Evolutionary conservation across 2,329 filamentous ascomycete species (phyloP), one percentile per base, ranked within the genome.

Genomic region (Penicillium sp.): DNA sequence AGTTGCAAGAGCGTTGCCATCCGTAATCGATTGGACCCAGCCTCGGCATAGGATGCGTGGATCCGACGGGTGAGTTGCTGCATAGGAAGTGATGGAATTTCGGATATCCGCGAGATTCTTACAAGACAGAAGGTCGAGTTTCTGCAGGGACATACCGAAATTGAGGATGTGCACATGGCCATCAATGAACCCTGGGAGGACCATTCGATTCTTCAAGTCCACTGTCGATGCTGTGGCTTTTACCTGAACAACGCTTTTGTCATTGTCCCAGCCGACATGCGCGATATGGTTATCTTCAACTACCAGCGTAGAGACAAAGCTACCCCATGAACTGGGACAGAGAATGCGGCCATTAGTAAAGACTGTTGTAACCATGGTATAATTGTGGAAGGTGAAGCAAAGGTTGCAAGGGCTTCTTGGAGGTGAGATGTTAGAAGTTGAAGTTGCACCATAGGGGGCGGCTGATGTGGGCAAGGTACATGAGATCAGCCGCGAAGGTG

Each of bases 161-260:
- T 79, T 70, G 7, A 81, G 69, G 24, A 81, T 71, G 61, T 81
- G 77, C 66, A 75, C 76, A 50, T 80, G 79, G 18, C 74, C 77
- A 59, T 81, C 79, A 38, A 81, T 75, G 56, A 81, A 81, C 0
- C 76, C 74, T 0, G 79, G 79, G 1, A 79, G 63, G 1, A 81
- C 66, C 26, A 74, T 69, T 34, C 66, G 68, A 9, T 69, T 65
- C 0, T 67, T 50, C 7, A 81, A 64, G 53, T 80, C 72, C 40
- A 67, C 24, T 8, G 58, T 40, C 53, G 57, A 32, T 31, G 61
- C 53, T 18, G 64, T 57, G 40, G 55, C 47, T 53, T 53, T 46
- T 18, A 65, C 64, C 1, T 58, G 45, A 20, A 45, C 9, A 20
- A 69, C 58, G 0, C 16, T 31, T 9, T 51, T 53, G 39, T 76